These are phyloP conservation scores for Boletellus sp. DNA, from an alignment of 768 basidiomycete species.

Conservation along the genomic window DNA sequence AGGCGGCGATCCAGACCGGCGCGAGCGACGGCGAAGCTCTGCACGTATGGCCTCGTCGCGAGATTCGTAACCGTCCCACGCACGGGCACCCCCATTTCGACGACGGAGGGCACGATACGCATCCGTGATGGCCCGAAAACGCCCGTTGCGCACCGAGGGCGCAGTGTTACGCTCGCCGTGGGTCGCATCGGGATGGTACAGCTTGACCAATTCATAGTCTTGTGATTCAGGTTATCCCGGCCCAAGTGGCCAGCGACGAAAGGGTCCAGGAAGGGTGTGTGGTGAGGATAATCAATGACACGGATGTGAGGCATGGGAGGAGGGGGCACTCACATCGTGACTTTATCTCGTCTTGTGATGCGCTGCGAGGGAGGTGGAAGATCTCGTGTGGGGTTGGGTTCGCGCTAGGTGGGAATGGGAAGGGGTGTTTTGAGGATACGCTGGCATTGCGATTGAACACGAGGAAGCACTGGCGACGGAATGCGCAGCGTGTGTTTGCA, in stretches of 20 bases:
- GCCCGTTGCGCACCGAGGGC: slow-evolving; percentile 45
- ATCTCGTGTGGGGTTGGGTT: slow-evolving; percentile 68
- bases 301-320: too few species aligned
- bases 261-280: not conserved
- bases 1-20: slow-evolving; percentile 14
- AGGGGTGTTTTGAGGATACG: slow-evolving; percentile 16
- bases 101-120: slow-evolving; percentile 52
- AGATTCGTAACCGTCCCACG: slow-evolving; percentile 3
- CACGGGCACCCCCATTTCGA: not conserved
- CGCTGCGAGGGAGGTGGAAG: slow-evolving; percentile 57
- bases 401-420: slow-evolving; percentile 50
- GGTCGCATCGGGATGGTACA: slow-evolving; percentile 68
- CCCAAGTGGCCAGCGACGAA: too few species aligned
- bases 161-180: slow-evolving; percentile 37
- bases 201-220: slow-evolving; percentile 71
- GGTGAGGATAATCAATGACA: too few species aligned
- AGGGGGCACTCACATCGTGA: slow-evolving; percentile 49
- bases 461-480: not conserved
- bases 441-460: slow-evolving; percentile 5
- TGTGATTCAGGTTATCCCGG: slow-evolving; percentile 20
- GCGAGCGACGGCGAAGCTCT: slow-evolving; percentile 50
- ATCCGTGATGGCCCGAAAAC: slow-evolving; percentile 60
- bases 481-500: too few species aligned
- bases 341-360: slow-evolving; percentile 62
- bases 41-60: slow-evolving; percentile 42